Evolutionary conservation across 2,329 filamentous ascomycete species (phyloP).

Genomic region (Coleophoma eucalyptorum): DNA sequence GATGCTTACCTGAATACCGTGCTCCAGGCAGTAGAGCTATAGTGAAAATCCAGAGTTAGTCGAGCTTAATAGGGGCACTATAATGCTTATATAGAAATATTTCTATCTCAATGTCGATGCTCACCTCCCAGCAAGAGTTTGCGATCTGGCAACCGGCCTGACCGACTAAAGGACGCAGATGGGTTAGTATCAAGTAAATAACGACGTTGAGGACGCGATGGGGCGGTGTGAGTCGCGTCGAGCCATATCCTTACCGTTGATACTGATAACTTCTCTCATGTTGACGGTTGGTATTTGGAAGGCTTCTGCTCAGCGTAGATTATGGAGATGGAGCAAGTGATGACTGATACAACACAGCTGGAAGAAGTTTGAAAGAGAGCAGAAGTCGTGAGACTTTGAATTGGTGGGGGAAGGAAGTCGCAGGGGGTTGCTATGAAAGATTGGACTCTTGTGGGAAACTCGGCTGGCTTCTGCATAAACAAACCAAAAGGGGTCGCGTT

Average conservation of each 20-base stretch:
- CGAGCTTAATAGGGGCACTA: constrained; percentile 22
- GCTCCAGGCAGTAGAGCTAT: constrained; percentile 99
- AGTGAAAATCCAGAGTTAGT: constrained; percentile 24
- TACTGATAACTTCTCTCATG: constrained; percentile 99
- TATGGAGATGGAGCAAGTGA: constrained; percentile 18
- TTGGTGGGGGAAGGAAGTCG: constrained; percentile 13
- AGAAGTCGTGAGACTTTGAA: constrained; percentile 10
- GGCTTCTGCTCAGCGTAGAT: constrained; percentile 5
- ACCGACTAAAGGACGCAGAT: constrained; percentile 65
- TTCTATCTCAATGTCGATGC: constrained; percentile 36
- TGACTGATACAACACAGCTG: constrained; percentile 18
- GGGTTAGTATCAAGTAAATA: constrained; percentile 18
- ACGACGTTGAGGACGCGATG: constrained; percentile 16
- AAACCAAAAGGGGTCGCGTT: constrained; percentile 1
- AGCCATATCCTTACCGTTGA: constrained; percentile 74
- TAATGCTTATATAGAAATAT: constrained; percentile 11
- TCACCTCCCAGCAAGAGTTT: constrained; percentile 99
- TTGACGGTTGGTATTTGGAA: constrained; percentile 39
- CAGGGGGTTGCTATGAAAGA: constrained; percentile 14
- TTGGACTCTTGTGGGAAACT: constrained; percentile 11
- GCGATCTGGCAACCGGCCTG: constrained; percentile 99
- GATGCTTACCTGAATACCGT: constrained; percentile 88
- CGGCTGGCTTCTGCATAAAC: constrained; percentile 11
- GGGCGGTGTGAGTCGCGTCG: constrained; percentile 32
- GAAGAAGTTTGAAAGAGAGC: constrained; percentile 12